phyloP scores from a whole-genome alignment of 108 stramenopile genomes.

The Chaetoceros muelleri region DNA sequence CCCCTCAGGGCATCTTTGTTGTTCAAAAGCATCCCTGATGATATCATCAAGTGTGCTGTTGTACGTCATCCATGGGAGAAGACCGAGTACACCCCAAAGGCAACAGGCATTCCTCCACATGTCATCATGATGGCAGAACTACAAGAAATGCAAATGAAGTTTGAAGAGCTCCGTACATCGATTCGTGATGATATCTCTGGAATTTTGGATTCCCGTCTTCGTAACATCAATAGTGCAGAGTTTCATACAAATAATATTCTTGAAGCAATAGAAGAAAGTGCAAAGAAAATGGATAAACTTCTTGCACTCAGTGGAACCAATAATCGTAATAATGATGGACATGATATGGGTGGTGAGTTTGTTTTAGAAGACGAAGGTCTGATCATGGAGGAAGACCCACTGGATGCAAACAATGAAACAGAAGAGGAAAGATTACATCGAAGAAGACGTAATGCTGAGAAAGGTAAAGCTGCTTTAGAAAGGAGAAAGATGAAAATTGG shows the following conservation, averaged over 20 bases:
- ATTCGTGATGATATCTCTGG: not conserved
- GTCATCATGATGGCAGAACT: constrained; percentile 4
- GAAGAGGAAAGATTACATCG: not conserved
- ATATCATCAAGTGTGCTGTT: not conserved
- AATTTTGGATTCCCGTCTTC: not conserved
- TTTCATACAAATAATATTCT: not conserved
- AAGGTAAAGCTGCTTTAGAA: not conserved
- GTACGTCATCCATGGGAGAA: constrained; percentile 10
- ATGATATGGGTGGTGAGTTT: not conserved
- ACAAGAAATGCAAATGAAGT: not conserved
- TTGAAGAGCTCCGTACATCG: not conserved
- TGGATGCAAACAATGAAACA: not conserved
- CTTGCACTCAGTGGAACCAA: not conserved
- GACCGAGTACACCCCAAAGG: constrained; percentile 6
- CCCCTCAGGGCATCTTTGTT: constrained; percentile 5
- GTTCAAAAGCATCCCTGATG: constrained; percentile 4
- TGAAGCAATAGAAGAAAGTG: too few relatives aligned
- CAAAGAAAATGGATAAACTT: too few relatives aligned
- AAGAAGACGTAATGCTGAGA: not conserved
- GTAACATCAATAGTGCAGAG: not conserved
- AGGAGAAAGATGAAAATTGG: not conserved
- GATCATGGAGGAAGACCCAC: not conserved
- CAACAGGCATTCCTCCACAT: constrained; percentile 16
- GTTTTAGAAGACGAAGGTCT: not conserved
- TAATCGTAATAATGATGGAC: not conserved